Conservation (phyloP, 768 basidiomycete genomes). For the Boletus vinaceobasis region DNA sequence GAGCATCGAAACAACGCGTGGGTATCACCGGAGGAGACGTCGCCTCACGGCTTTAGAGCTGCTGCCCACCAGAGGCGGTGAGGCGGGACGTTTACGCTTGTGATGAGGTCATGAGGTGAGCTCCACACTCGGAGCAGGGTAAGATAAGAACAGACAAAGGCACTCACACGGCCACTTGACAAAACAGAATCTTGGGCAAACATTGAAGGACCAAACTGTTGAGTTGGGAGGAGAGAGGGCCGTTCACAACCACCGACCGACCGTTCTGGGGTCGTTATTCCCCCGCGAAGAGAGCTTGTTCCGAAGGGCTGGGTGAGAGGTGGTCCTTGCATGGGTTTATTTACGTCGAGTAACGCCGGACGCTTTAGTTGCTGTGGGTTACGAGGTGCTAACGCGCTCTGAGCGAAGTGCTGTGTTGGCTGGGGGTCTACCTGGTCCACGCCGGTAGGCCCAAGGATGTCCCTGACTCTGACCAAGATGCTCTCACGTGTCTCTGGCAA, state of each 20-base stretch:
- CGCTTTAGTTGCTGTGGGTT: neutral
- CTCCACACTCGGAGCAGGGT: neutral
- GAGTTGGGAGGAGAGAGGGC: neutral
- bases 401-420: conserved; percentile 34
- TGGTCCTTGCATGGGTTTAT: conserved; percentile 8
- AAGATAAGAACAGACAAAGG: neutral
- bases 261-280: neutral
- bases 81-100: conserved; percentile 14
- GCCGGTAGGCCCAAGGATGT: conserved; percentile 30
- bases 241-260: neutral
- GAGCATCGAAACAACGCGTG: neutral
- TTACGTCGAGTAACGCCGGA: neutral
- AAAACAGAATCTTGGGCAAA: conserved; percentile 18
- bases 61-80: conserved; percentile 2
- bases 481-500: conserved; percentile 44
- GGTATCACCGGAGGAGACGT: conserved; percentile 9
- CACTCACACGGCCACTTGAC: conserved; percentile 10
- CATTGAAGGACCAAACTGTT: conserved; percentile 5
- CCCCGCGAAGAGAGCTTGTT: conserved; percentile 33
- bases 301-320: conserved; percentile 40
- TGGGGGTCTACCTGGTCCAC: conserved; percentile 5
- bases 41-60: conserved; percentile 10
- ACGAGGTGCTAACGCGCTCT: conserved; percentile 26
- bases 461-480: conserved; percentile 39
- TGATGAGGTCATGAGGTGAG: neutral